Conservation (phyloP, 2,329 filamentous ascomycete species). For the Claviceps pazoutovae region DNA sequence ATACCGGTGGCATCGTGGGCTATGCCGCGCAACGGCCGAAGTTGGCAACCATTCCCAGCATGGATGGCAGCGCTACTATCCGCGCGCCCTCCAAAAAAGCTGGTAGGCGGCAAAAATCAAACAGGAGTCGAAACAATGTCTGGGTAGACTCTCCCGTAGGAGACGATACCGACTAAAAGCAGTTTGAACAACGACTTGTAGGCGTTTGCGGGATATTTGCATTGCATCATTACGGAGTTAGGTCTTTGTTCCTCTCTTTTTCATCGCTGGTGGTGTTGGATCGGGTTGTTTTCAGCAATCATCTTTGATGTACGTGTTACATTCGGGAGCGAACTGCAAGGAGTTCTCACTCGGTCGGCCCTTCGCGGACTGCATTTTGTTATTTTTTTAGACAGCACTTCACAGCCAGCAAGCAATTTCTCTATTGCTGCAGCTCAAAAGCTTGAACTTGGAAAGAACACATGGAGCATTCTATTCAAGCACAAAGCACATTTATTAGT, state of each 20-base stretch:
- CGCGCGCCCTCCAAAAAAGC: constrained; percentile 16
- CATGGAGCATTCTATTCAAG: neutral
- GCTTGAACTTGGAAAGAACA: neutral
- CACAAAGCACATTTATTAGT: too few relatives aligned
- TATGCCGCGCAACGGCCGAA: constrained; percentile 28
- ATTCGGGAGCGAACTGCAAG: constrained; percentile 5
- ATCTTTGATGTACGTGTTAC: constrained; percentile 6
- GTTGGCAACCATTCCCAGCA: constrained; percentile 33
- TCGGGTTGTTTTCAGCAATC: neutral
- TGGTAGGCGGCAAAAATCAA: constrained; percentile 17
- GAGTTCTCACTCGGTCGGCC: constrained; percentile 5
- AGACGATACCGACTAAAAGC: constrained; percentile 21
- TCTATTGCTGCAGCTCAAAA: neutral
- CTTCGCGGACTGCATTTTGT: constrained; percentile 3
- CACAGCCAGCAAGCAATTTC: neutral
- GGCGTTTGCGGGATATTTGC: neutral
- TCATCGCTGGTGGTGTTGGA: neutral
- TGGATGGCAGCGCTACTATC: constrained; percentile 18
- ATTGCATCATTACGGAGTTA: constrained; percentile 1
- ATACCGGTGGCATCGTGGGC: constrained; percentile 12
- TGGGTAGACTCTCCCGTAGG: constrained; percentile 23
- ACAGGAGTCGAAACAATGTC: constrained; percentile 13
- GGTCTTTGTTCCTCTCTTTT: neutral
- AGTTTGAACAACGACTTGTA: neutral
- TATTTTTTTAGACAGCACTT: neutral